Evolutionary conservation across 2,329 filamentous ascomycete species (phyloP), one percentile per base, ranked within the genome.

Genomic region (Lecanicillium sp.): DNA sequence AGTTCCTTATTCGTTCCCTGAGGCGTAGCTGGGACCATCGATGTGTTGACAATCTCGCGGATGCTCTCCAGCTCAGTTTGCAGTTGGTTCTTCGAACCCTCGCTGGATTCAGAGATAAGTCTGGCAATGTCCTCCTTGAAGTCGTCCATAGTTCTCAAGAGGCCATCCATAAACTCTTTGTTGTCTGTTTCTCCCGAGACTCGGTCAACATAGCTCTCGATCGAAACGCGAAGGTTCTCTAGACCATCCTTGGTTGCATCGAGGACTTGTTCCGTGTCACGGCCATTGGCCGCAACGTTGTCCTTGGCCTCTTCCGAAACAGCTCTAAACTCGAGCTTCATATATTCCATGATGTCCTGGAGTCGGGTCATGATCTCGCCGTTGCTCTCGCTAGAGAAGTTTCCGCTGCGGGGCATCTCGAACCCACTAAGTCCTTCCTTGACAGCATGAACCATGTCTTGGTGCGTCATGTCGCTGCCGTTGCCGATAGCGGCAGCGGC

Each of bases 231-330:
- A 6, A 97, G 77, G 55, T 80, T 84, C 56, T 95, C 89, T 12
- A 95, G 75, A 0, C 90, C 90, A 60, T 95, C 88, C 56, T 89
- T 91, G 36, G 94, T 84, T 1, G 89, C 87, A 62, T 93, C 87
- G 4, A 96, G 73, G 11, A 95, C 83, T 62, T 95, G 88, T 63
- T 95, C 90, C 0, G 89, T 91, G 61, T 93, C 88, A 50, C 83
- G 78, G 33, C 86, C 87, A 56, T 83, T 87, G 52, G 86, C 84
- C 3, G 86, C 81, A 17, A 88, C 84, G 56, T 89, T 91, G 57
- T 91, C 80, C 62, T 90, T 90, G 10, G 79, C 75, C 57, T 83
- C 80, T 23, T 82, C 75, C 0, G 79, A 81, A 2, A 81, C 70
- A 3, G 74, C 69, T 54, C 71, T 73, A 62, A 85, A 81, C 58